Evolutionary conservation across 352 stramenopile species (phyloP), one percentile per base, ranked within the genome.

Genomic region (Globisporangium paroecandrum): DNA sequence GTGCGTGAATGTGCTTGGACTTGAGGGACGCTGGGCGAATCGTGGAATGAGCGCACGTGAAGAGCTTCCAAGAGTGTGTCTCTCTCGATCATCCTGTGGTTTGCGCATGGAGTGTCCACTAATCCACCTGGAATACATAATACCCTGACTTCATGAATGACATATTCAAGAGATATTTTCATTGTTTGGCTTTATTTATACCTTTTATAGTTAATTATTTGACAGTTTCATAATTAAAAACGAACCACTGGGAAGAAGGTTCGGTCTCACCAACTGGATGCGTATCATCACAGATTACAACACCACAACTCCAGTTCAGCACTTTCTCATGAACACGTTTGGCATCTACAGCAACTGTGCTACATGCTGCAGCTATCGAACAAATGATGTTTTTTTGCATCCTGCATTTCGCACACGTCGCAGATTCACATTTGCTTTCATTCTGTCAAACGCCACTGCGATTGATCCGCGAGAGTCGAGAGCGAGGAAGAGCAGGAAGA

Each of bases 1-100:
- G 32, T 36, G 32, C 8, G 25, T n/a, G 24, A 1, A 41, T 27
- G 1, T 22, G 25, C 1, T 36, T 3, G 25, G 22, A 12, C 18
- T 36, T 61, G 56, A 5, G 18, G 27, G 18, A 4, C n/a, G 27
- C 59, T 27, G 29, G 29, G 43, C 8, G 20, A 65, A 32, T 65
- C 46, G 59, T 15, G 18, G 59, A 65, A 65, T 65, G 59, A 65
- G 59, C 43, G 22, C 34, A 20, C 12, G 38, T 18, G 36, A 43
- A 43, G 36, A 43, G 41, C 12, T 43, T 18, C 36, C 12, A 32
- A 15, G 13, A 64, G 38, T 24, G 38, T 27, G 38, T 59, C 5
- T n/a, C n/a, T 59, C 15, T n/a, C n/a, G 25, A 20, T 59, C 5
- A 4, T 32, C 27, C 27, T 32, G 27, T 32, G 3, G 27, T 32